Conservation (phyloP, 2,329 filamentous ascomycete genomes). For the Cercospora brassicicola region DNA sequence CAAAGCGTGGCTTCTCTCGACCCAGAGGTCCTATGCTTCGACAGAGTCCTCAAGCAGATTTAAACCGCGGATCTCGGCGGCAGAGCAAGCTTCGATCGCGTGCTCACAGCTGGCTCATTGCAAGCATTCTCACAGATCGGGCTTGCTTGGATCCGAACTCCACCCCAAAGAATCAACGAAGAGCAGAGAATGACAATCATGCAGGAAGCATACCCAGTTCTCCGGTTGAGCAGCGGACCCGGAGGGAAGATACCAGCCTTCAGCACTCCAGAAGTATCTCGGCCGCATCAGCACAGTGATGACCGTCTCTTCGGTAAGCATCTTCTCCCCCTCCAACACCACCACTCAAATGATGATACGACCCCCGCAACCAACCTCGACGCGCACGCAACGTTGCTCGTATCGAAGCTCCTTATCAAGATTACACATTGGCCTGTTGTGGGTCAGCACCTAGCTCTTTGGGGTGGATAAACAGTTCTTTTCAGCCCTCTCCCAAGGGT, state of each 20-base stretch:
- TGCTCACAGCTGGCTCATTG: not conserved
- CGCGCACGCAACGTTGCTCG: not conserved
- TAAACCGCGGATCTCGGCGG: not conserved
- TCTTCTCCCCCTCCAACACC: not conserved
- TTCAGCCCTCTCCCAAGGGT: not conserved
- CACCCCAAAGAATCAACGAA: not conserved
- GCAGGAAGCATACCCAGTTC: not conserved
- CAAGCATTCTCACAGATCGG: not conserved
- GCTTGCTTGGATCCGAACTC: not conserved
- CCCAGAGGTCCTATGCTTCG: not conserved
- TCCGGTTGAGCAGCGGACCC: too few species aligned
- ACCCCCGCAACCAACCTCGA: not conserved
- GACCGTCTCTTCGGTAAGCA: not conserved
- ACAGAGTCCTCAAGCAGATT: not conserved
- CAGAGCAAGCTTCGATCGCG: not conserved
- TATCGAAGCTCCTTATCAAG: not conserved
- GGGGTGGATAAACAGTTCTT: not conserved
- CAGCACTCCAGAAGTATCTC: not conserved
- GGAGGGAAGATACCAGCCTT: not conserved
- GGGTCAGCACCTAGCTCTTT: not conserved
- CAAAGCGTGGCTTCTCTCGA: not conserved
- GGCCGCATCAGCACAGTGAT: not conserved
- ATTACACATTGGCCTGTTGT: not conserved
- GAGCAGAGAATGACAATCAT: not conserved
- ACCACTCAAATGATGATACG: not conserved